Evolutionary conservation across 192 early-diverging fungal species (phyloP), one percentile per base, ranked within the genome.

Genomic region (Backusella westeae): DNA sequence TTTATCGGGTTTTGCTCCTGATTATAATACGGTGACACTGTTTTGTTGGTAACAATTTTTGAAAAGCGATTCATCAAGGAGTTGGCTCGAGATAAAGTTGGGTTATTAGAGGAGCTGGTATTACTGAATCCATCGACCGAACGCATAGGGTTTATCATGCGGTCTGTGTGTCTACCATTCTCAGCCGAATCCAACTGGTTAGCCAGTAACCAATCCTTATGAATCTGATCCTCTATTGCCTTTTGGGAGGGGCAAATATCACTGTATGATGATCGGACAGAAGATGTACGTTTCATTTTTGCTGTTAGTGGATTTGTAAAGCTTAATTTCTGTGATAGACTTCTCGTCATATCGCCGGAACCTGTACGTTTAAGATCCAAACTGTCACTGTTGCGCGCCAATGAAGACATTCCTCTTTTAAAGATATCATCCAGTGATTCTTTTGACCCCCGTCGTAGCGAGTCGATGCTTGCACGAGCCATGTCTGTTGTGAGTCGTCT

Each of bases 361-460:
- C 63, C 38, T 41, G 73, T 63, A 15, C 76, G 76, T 32, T 71
- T 72, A 38, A 46, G 29, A 21, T 38, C 38, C 3, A 42, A 67
- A 46, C 66, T 69, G 32, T 29, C 68, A 41, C 49, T 21, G 35
- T 38, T 38, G 32, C 53, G 44, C 26, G 56, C 68, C 10, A 74
- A 56, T 26, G 76, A 69, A 10, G 56, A 63, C 0, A 66, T 36
- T 10, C 76, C 66, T 9, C 38, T 21, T n/a, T 65, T 53, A 36
- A 77, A 77, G 9, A 75, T 34, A 21, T 77, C 76, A 66, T 77
- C 76, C 52, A 77, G 65, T 29, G 76, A 77, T 77, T 77, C 76
- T 53, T 71, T 70, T 17, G 76, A 77, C 1, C 71, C 76, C 17
- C 68, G 21, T 70, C 70, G 42, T 35, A 77, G 71, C 8, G 76